A percentile compares a stretch with the other conserved stretches of the same genome.
Conservation (phyloP, 164 flowering plant species). For the Dillenia suffruticosa region DNA sequence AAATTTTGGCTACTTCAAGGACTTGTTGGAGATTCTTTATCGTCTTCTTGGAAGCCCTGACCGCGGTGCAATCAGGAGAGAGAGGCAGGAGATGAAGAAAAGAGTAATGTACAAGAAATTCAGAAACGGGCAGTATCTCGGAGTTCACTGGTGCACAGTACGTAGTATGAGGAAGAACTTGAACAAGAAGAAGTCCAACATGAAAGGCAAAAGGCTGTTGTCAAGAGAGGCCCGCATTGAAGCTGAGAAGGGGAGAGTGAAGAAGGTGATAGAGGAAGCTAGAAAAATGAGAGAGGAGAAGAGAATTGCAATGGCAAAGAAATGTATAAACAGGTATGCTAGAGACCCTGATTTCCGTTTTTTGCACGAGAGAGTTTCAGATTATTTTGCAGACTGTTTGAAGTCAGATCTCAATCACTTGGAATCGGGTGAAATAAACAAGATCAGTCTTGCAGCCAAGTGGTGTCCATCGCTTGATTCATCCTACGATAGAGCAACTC, state of each 20-base stretch:
- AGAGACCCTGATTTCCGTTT: conserved; percentile 24
- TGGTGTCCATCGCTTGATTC: conserved; percentile 35
- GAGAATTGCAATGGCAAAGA: conserved; percentile 15
- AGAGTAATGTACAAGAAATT: too few relatives aligned
- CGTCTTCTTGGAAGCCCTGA: conserved; percentile 28
- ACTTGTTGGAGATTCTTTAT: conserved; percentile 35
- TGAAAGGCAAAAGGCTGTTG: neutral
- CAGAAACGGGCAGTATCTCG: too few relatives aligned
- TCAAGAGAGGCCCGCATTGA: conserved; percentile 4
- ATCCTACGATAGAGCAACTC: conserved; percentile 19
- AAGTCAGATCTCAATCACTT: conserved; percentile 10
- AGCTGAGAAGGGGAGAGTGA: conserved; percentile 2
- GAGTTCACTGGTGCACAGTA: too few relatives aligned
- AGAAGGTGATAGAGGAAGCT: conserved; percentile 14
- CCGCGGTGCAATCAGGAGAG: conserved; percentile 11
- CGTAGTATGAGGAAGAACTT: conserved; percentile 1
- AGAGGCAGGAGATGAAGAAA: conserved; percentile 1
- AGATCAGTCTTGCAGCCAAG: conserved; percentile 24
- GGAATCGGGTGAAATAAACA: conserved; percentile 7
- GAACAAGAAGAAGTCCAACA: neutral
- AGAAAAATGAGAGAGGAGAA: conserved; percentile 17
- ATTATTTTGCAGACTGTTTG: conserved; percentile 20
- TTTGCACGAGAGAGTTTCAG: conserved; percentile 25
- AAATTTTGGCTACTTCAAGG: conserved; percentile 35
- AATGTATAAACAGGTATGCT: conserved; percentile 23